Base-by-base conservation (phyloP, 768 basidiomycete genomes). In the Roridomyces roridus region DNA sequence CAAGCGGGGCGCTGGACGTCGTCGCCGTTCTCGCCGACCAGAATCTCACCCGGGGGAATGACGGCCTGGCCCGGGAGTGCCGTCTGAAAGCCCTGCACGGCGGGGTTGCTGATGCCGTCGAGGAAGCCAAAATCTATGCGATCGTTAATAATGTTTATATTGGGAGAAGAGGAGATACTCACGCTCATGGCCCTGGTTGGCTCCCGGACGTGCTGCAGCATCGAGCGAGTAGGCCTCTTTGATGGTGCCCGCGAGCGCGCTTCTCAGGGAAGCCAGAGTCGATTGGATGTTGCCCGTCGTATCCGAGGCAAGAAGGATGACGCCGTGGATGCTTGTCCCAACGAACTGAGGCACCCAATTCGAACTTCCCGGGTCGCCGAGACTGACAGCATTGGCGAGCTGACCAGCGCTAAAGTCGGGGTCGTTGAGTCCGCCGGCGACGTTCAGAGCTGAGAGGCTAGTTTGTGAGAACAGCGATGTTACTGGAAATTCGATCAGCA, bases 391-490 rank as follows among this genome's bases (percentile, higher is more conserved):
- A 51, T 80, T 77, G 1, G 61, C 55, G 46, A 70, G 62, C 65
- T 83, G 82, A 5, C 83, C 84, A 1, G 43, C 40, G 12, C 51
- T 45, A 65, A 82, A 85, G 8, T 69, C 59, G 2, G 69, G 42
- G 42, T 77, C 74, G 2, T 69, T 68, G 36, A 83, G 61, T 15
- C 66, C 64, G 46, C 81, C 80, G 45, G 72, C 72, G 46, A 81
- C 67, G 6, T 74, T 77, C 20, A 84, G 63, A 74, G 79, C 65
- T 20, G 14, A 23, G 35, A 85, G 75, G 15, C 82, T 84, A 15
- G 66, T 65, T 24, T 80, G 79, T 8, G 84, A 82, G 67, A 86
- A 83, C n/a, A 11, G 82, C 72, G 41, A 85, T 76, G 70, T 85
- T 86, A 37, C n/a, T n/a, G n/a, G n/a, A n/a, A n/a, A n/a, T n/a